Percentiles rank a stretch among this genome's conserved stretches.
Evolutionary conservation across 169 alveolate species (phyloP).

Genomic region (Cryptosporidium felis): DNA sequence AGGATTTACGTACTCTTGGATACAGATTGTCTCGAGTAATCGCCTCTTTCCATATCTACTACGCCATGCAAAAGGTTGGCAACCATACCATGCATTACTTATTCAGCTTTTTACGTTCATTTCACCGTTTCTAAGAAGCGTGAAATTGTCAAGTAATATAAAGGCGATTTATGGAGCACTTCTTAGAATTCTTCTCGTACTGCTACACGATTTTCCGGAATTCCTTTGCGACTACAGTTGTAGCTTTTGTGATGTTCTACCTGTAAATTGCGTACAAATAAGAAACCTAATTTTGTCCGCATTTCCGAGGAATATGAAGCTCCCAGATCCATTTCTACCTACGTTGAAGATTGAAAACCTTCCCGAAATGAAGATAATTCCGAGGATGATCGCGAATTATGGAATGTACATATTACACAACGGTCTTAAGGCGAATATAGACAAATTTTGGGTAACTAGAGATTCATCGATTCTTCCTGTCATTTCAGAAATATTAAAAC

Average conservation of each 20-base stretch:
- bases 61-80: slow-evolving; percentile 80
- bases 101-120: slow-evolving; percentile 77
- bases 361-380: slow-evolving; percentile 88
- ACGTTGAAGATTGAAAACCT: slow-evolving; percentile 87
- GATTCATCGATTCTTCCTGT: slow-evolving; percentile 54
- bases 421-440: slow-evolving; percentile 18
- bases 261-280: slow-evolving; percentile 91
- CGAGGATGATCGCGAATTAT: slow-evolving; percentile 79
- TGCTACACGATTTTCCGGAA: slow-evolving; percentile 94
- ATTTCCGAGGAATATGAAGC: slow-evolving; percentile 89
- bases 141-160: slow-evolving; percentile 69
- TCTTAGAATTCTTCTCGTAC: slow-evolving; percentile 86
- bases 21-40: slow-evolving; percentile 91
- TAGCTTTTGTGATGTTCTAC: slow-evolving; percentile 88
- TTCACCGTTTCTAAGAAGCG: slow-evolving; percentile 74
- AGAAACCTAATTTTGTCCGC: slow-evolving; percentile 95
- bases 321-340: slow-evolving; percentile 92
- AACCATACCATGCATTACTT: slow-evolving; percentile 78
- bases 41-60: slow-evolving; percentile 88
- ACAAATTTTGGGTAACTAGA: slow-evolving; percentile 59
- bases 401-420: slow-evolving; percentile 25
- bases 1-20: slow-evolving; percentile 95
- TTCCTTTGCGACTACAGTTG: slow-evolving; percentile 91
- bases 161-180: slow-evolving; percentile 78
- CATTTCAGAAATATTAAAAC: slow-evolving; percentile 27